phyloP scores from a whole-genome alignment of 2,329 filamentous ascomycete genomes.

The Colletotrichum sp. region DNA sequence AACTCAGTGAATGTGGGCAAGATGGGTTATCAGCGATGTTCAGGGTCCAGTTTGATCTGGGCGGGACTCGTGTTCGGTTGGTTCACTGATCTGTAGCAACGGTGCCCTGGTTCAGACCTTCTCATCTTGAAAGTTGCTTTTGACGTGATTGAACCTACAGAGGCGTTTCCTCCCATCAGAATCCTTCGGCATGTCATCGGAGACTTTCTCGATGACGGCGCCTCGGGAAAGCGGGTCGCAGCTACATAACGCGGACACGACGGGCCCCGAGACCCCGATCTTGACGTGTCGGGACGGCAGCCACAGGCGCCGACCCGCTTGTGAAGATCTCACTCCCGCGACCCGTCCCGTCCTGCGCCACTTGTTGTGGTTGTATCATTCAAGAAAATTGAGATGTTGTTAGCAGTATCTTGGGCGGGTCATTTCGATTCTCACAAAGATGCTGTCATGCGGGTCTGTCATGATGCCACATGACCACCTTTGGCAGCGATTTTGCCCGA shows the following conservation, averaged over 20 bases:
- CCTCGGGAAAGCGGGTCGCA: neutral
- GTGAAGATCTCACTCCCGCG: neutral
- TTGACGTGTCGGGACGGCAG: neutral
- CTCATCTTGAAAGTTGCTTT: neutral
- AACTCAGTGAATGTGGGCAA: neutral
- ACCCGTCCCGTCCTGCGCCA: neutral
- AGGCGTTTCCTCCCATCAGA: neutral
- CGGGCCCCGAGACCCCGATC: neutral
- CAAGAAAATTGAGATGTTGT: fast-evolving
- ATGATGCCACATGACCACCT: neutral
- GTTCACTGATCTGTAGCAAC: neutral
- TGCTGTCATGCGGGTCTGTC: neutral
- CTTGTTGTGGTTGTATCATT: fast-evolving
- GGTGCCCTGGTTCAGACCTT: neutral
- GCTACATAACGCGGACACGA: neutral
- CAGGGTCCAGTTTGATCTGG: neutral
- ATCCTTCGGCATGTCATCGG: neutral
- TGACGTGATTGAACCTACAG: neutral
- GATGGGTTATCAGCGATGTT: neutral
- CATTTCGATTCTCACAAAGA: neutral
- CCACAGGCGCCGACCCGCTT: neutral
- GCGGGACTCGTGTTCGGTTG: neutral
- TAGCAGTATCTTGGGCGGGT: neutral
- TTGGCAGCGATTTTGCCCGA: neutral
- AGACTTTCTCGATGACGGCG: neutral